phyloP scores from a whole-genome alignment of 2,329 filamentous ascomycete genomes.

The Xylaria sp. region DNA sequence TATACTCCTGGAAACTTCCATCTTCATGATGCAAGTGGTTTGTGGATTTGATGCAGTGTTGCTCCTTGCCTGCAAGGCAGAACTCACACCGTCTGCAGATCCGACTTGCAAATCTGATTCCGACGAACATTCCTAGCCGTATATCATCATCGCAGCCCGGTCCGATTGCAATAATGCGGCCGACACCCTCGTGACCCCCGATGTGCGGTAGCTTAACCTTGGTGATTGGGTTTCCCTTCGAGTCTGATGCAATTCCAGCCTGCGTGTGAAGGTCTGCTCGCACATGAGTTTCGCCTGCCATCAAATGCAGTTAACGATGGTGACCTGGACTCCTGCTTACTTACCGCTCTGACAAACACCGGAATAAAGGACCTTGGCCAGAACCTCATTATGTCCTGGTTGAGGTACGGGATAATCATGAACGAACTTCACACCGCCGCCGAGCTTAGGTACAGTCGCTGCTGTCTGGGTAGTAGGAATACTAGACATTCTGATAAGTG shows the following conservation, averaged over 20 bases:
- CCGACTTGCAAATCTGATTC: conserved; percentile 55
- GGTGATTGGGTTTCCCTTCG: conserved; percentile 54
- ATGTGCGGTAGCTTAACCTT: conserved; percentile 57
- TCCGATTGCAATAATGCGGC: conserved; percentile 53
- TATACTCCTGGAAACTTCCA: conserved; percentile 57
- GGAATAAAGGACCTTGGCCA: conserved; percentile 57
- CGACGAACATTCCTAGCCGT: conserved; percentile 53
- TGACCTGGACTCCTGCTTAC: conserved; percentile 8
- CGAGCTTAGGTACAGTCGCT: conserved; percentile 54
- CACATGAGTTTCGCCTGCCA: background rate
- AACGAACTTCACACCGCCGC: conserved; percentile 50
- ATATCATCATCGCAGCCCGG: conserved; percentile 50
- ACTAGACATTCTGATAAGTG: conserved; percentile 17
- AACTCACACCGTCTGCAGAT: conserved; percentile 57
- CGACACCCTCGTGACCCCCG: conserved; percentile 58
- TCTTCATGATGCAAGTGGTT: conserved; percentile 59
- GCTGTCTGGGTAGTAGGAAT: conserved; percentile 50
- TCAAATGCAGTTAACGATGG: background rate
- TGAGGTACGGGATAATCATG: conserved; percentile 54
- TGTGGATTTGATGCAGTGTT: conserved; percentile 51
- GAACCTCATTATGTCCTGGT: conserved; percentile 54
- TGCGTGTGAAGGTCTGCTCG: conserved; percentile 54
- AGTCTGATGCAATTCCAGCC: conserved; percentile 48
- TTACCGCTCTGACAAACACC: conserved; percentile 58
- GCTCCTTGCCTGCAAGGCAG: conserved; percentile 54